Evolutionary conservation across 2,329 filamentous ascomycete genomes (phyloP).

Genomic region (Chlorencoelia australis): DNA sequence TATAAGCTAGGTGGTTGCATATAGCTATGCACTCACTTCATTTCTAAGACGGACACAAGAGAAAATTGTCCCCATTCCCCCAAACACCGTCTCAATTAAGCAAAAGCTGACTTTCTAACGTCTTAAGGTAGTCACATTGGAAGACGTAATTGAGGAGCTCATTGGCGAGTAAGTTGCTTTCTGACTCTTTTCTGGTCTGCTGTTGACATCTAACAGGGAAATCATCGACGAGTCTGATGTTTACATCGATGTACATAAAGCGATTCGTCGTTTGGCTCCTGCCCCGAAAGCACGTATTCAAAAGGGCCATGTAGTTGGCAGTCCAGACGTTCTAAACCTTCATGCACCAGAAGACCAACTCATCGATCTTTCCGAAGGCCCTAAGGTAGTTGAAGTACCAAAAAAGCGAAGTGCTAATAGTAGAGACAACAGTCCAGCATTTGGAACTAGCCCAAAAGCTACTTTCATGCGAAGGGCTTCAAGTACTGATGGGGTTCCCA

Average conservation of each 20-base stretch:
- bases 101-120: no score
- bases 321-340: slow-evolving; percentile 29
- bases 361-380: slow-evolving; percentile 35
- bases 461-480: slow-evolving; percentile 51
- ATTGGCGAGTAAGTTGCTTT: slow-evolving; percentile 77
- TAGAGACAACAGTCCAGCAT: slow-evolving; percentile 11
- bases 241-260: slow-evolving; percentile 96
- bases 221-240: slow-evolving; percentile 99
- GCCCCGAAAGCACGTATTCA: slow-evolving; percentile 63
- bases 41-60: no score
- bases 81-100: no score
- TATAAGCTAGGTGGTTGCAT: no score
- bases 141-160: slow-evolving; percentile 96
- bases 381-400: slow-evolving; percentile 8
- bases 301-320: slow-evolving; percentile 42
- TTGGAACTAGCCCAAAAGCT: slow-evolving; percentile 30
- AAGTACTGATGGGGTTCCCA: slow-evolving; percentile 38
- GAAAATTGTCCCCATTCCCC: no score
- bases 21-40: no score
- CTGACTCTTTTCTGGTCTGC: slow-evolving; percentile 1
- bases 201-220: slow-evolving; percentile 50
- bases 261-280: slow-evolving; percentile 59
- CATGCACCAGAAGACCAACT: slow-evolving; percentile 28
- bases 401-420: slow-evolving; percentile 11
- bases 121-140: slow-evolving; percentile 91